Evolutionary conservation across 78 protist species (phyloP), one percentile per base, ranked within the genome.

Genomic region (Diacronema lutheri): DNA sequence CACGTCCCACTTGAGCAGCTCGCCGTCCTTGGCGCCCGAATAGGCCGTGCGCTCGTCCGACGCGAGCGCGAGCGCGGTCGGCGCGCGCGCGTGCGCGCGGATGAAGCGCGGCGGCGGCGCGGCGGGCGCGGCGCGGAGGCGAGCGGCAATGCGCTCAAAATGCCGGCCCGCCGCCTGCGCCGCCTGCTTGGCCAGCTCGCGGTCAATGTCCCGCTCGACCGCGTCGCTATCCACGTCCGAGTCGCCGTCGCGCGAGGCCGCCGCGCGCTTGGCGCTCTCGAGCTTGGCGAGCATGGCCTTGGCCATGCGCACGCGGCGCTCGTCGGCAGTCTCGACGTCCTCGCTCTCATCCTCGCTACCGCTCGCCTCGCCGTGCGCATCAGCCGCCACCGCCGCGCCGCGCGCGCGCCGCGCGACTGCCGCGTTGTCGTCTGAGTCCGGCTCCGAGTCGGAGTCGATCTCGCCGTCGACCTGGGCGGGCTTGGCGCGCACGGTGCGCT

Each of bases 31-130:
- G 33, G 29, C 11, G 68, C 68, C 68, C 29, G 38, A 0, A 35
- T 25, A 61, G 21, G 84, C 92, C 46, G 58, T 56, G 35, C 26
- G 2, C 82, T 41, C 60, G 33, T 61, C 60, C 29, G 64, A 25
- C 7, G 41, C 4, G 26, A 66, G 46, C 25, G 37, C 7, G 83
- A 58, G n/a, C 1, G n/a, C 16, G 65, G 61, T 41, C 12, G 26
- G 37, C 58, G 13, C 58, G 60, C 72, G 50, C 57, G 35, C 76
- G 88, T 14, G 46, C 14, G 31, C 76, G 0, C 56, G 56, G 25
- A 69, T 25, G 5, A 38, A 11, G 7, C 76, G 76, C 21, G 16
- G 1, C 7, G 41, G 16, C 46, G 0, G 4, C 4, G 44, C 33
- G 12, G 46, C 5, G 33, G 4, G 20, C 33, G 20, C 9, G 35